Percentiles rank a stretch among this genome's conserved stretches.
Evolutionary conservation across 1,139 yeast species (phyloP).

Genomic region (Lodderomyces pseudojiufengensis): DNA sequence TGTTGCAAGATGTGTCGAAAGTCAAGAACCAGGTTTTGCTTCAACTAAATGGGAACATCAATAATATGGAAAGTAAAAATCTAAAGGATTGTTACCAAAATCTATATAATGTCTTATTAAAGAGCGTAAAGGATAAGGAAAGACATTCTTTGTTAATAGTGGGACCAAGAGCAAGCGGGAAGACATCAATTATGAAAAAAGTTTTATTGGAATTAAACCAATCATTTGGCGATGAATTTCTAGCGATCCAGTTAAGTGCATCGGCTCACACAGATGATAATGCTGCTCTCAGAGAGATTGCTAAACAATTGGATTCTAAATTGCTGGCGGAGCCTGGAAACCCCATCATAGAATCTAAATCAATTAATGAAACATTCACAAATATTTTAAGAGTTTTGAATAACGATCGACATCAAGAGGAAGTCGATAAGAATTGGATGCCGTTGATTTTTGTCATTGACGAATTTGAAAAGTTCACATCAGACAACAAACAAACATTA

Average conservation of each 20-base stretch:
- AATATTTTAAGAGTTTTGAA: slow-evolving; percentile 35
- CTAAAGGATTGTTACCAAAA: slow-evolving; percentile 41
- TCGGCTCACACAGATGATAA: slow-evolving; percentile 70
- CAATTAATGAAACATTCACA: slow-evolving; percentile 39
- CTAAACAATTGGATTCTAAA: slow-evolving; percentile 68
- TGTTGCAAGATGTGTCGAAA: no score
- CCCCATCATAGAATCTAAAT: slow-evolving; percentile 39
- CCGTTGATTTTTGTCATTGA: slow-evolving; percentile 79
- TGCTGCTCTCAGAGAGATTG: slow-evolving; percentile 79
- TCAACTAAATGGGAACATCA: slow-evolving; percentile 23
- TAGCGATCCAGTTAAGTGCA: slow-evolving; percentile 67
- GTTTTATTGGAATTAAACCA: slow-evolving; percentile 48
- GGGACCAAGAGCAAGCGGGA: slow-evolving; percentile 82
- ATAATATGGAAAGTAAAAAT: slow-evolving; percentile 16
- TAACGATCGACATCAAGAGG: slow-evolving; percentile 9
- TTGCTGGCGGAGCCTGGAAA: slow-evolving; percentile 15
- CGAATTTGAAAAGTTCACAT: slow-evolving; percentile 77
- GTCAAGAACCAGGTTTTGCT: slow-evolving; percentile 18
- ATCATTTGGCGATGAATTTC: slow-evolving; percentile 44
- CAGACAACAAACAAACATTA: slow-evolving; percentile 71
- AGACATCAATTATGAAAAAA: slow-evolving; percentile 58
- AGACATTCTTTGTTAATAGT: slow-evolving; percentile 78
- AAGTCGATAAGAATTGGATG: slow-evolving; percentile 21
- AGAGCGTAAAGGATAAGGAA: slow-evolving; percentile 65
- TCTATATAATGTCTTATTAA: slow-evolving; percentile 54